Base-by-base conservation (phyloP, 768 basidiomycete genomes). In the Leccinum variicolor region DNA sequence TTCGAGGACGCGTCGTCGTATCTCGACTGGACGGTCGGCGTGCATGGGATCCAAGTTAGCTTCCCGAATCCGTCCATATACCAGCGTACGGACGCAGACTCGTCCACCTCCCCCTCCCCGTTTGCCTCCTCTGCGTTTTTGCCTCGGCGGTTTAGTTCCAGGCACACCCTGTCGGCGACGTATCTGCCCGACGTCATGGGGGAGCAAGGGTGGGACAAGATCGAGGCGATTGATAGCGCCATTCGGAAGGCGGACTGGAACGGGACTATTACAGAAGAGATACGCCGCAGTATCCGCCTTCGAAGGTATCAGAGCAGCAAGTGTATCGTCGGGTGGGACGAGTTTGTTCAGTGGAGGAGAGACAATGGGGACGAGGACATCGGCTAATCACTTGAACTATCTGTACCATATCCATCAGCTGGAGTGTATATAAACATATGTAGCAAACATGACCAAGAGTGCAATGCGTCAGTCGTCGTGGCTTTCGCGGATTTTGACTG, bases 161-260 rank as follows among this genome's bases (percentile, higher is more conserved):
- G 77, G 68, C 83, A 83, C 61, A 77, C 80, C 1, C 86, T 95
- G 64, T 82, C 85, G 11, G 94, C 95, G 8, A 94, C 92, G 0
- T 99, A 95, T 74, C 81, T 99, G 11, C 97, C 97, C 5, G 87
- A 98, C 54, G 90, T 99, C 58, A 89, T 92, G 45, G 83, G 87
- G 0, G 92, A 93, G 36, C 96, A 98, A 73, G 94, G 92, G 7
- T 99, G 97, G 97, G 84, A 86, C 60, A 90, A 89, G 80, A 76
- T 88, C 57, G 90, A 97, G 72, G 88, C 96, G 7, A 75, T 99
- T 39, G 87, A 95, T 64, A 93, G 87, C 64, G 93, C 94, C 28
- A 93, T 98, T 62, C 83, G 84, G 61, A 99, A 99, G 74, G 92
- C 95, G 4, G 97, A 94, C 3, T 98, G 89, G 89, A 82, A 72